Conservation (phyloP, 2,329 filamentous ascomycete species). For the Pezicula radicicola region DNA sequence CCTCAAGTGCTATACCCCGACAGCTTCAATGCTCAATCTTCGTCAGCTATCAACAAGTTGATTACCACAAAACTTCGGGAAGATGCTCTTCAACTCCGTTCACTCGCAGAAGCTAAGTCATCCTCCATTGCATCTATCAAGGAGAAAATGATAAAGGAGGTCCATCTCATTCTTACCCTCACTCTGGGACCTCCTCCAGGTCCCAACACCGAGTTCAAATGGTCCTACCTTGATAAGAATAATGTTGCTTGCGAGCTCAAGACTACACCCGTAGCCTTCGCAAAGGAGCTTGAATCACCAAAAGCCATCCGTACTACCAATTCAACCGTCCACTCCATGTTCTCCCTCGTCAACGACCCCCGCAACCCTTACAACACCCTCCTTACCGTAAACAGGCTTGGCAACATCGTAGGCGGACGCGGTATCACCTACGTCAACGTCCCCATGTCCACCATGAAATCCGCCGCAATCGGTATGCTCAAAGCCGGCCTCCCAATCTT, state of each 20-base stretch:
- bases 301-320: constrained; percentile 54
- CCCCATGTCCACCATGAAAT: constrained; percentile 68
- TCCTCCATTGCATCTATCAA: constrained; percentile 50
- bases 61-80: constrained; percentile 87
- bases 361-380: constrained; percentile 70
- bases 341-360: constrained; percentile 84
- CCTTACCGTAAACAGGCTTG: constrained; percentile 74
- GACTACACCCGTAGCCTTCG: constrained; percentile 69
- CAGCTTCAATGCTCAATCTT: constrained; percentile 73
- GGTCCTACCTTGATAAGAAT: constrained; percentile 73
- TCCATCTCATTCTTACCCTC: constrained; percentile 78
- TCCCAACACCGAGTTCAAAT: constrained; percentile 67
- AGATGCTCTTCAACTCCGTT: constrained; percentile 71
- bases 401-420: constrained; percentile 76
- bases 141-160: constrained; percentile 72
- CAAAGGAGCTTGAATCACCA: constrained; percentile 62
- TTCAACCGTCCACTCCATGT: constrained; percentile 63
- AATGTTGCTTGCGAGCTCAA: constrained; percentile 60
- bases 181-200: constrained; percentile 77
- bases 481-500: constrained; percentile 77
- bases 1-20: constrained; percentile 81
- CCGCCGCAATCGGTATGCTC: constrained; percentile 73
- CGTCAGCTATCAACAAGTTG: constrained; percentile 65
- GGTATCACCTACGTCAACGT: constrained; percentile 83
- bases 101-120: constrained; percentile 34